These are phyloP conservation scores for Cryoendolithus antarcticus DNA, from an alignment of 2,329 filamentous ascomycete species.

Conservation along the genomic window DNA sequence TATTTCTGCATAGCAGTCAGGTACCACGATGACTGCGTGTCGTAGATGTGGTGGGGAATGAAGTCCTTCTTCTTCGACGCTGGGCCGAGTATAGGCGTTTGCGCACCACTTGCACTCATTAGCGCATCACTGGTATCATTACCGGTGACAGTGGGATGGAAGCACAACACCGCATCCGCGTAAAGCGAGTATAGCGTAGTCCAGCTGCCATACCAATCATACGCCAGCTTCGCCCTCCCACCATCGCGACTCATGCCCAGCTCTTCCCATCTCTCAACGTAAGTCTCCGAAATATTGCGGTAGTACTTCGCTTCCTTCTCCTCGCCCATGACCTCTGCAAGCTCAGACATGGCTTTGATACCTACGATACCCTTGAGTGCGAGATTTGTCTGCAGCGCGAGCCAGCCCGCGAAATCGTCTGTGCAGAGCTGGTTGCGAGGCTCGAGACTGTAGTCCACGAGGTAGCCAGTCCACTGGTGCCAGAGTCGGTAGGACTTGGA, in stretches of 20 bases:
- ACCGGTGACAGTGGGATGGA: slow-evolving; percentile 42
- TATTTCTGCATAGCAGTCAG: slow-evolving; percentile 65
- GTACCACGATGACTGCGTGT: slow-evolving; percentile 72
- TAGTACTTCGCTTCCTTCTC: slow-evolving; percentile 46
- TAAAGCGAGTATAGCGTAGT: slow-evolving; percentile 80
- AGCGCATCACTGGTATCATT: slow-evolving; percentile 2
- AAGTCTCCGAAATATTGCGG: slow-evolving; percentile 47
- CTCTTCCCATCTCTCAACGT: slow-evolving; percentile 60
- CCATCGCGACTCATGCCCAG: slow-evolving; percentile 57
- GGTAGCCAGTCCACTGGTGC: slow-evolving; percentile 66
- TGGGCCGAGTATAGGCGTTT: slow-evolving; percentile 3
- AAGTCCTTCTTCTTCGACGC: slow-evolving; percentile 29
- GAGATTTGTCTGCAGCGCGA: slow-evolving; percentile 69
- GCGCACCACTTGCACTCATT: slow-evolving; percentile 1
- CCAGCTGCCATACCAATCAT: slow-evolving; percentile 71
- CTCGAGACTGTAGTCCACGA: slow-evolving; percentile 62
- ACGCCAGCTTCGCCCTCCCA: slow-evolving; percentile 64
- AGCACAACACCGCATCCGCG: slow-evolving; percentile 67
- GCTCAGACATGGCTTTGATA: slow-evolving; percentile 63
- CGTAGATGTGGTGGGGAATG: slow-evolving; percentile 64
- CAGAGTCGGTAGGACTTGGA: slow-evolving; percentile 57
- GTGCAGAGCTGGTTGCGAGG: slow-evolving; percentile 72
- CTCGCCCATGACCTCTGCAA: slow-evolving; percentile 51
- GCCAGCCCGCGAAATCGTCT: slow-evolving; percentile 70
- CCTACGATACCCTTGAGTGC: slow-evolving; percentile 76